Evolutionary conservation across 169 alveolate species (phyloP), one percentile per base, ranked within the genome.

Genomic region (Theileria orientalis): DNA sequence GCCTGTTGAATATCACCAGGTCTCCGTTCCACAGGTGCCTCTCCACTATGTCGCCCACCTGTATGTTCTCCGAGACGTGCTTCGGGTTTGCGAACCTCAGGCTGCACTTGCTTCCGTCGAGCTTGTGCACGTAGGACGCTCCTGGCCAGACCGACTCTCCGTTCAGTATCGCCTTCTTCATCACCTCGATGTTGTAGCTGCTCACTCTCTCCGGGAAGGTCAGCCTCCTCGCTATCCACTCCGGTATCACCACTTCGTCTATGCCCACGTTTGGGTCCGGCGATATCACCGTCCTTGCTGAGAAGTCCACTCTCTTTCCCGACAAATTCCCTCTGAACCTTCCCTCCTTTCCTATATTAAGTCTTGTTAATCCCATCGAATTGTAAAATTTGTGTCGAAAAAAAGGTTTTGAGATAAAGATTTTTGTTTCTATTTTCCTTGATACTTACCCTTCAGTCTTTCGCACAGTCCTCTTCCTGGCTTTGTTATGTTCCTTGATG

Each of bases 251-350:
- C 29, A 98, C 99, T 83, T 98, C 96, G 83, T 95, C 98, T 16
- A 98, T 94, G 3, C 90, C 95, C 32, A 97, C 94, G 86, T 98
- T 98, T 32, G 99, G 99, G 77, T 98, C 99, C 2, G 99, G 99
- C 1, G 99, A 96, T 37, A 98, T 98, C 33, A 98, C 99, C 13
- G 99, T 97, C 62, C 99, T 85, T 30, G 99, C 99, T 1, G 98
- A 94, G 87, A 95, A 98, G 78, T 98, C 99, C n/a, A 96, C 99
- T 76, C 99, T 94, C 82, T 98, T 98, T 27, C 99, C 99, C 19
- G 97, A 94, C 67, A 98, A 83, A 86, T 98, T 97, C n/a, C 99
- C 98, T 76, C 99, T 93, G 70, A 98, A 97, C 71, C 99, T 93
- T 0, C 99, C 99, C 62, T 95, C 98, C 85, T 98, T 98, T n/a